Conservation (phyloP, 176 grass and related monocot species). For the Eleusine coracana region DNA sequence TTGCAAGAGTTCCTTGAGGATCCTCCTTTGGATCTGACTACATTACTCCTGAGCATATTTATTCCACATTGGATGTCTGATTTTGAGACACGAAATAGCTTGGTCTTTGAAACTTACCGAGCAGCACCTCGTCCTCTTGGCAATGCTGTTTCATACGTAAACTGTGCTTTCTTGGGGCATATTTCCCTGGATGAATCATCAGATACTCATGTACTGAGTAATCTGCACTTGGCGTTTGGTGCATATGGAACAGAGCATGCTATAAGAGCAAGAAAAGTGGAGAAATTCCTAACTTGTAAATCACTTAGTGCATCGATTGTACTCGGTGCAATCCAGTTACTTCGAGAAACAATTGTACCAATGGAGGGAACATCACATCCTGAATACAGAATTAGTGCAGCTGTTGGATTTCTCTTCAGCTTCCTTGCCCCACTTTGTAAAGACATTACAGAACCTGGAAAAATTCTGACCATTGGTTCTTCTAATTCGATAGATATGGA, state of each 20-base stretch:
- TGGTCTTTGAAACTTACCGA: slow-evolving; percentile 68
- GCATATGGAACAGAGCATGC: slow-evolving; percentile 78
- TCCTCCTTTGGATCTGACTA: slow-evolving; percentile 54
- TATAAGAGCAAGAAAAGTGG: slow-evolving; percentile 70
- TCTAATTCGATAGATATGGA: slow-evolving; percentile 21
- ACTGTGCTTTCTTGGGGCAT: slow-evolving; percentile 58
- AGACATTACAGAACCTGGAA: slow-evolving; percentile 42
- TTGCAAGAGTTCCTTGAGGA: slow-evolving; percentile 69
- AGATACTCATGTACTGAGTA: slow-evolving; percentile 43
- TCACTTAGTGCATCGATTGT: slow-evolving; percentile 47
- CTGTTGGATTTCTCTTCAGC: slow-evolving; percentile 73
- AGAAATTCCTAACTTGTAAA: slow-evolving; percentile 62
- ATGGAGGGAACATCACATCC: slow-evolving; percentile 60
- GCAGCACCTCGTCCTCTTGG: slow-evolving; percentile 74
- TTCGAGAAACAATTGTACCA: slow-evolving; percentile 63
- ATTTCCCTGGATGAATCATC: slow-evolving; percentile 39
- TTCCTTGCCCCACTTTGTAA: slow-evolving; percentile 63
- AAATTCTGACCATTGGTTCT: not conserved
- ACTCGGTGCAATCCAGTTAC: slow-evolving; percentile 54
- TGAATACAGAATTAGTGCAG: slow-evolving; percentile 71
- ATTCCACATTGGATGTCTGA: slow-evolving; percentile 55
- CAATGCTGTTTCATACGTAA: slow-evolving; percentile 78
- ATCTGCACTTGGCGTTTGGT: slow-evolving; percentile 68
- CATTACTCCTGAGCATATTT: slow-evolving; percentile 68
- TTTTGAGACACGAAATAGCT: not conserved